phyloP scores from a whole-genome alignment of 768 basidiomycete genomes.

The Serendipita sp. region DNA sequence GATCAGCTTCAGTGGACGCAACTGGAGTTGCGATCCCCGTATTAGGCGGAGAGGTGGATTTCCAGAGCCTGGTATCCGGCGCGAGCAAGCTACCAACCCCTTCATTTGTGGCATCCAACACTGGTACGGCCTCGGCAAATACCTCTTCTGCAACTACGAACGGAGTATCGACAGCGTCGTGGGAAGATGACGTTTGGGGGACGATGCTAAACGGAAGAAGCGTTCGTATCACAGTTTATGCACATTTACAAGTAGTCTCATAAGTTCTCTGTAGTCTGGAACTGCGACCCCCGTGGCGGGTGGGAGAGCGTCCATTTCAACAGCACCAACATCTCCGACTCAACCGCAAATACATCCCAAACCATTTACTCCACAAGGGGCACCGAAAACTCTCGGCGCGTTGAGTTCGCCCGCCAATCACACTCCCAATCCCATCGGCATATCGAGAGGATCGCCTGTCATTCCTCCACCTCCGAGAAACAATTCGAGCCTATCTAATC shows the following conservation, averaged over 20 bases:
- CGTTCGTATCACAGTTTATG: slow-evolving; percentile 12
- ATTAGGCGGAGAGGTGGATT: slow-evolving; percentile 47
- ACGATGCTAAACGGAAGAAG: slow-evolving; percentile 41
- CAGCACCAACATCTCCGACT: background rate
- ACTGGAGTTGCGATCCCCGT: slow-evolving; percentile 16
- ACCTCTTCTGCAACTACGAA: slow-evolving; percentile 10
- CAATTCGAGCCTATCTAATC: background rate
- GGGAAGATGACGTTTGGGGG: slow-evolving; percentile 81
- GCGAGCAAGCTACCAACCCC: slow-evolving; percentile 25
- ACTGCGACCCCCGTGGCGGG: slow-evolving; percentile 11
- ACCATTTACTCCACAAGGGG: background rate
- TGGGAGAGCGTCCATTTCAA: background rate
- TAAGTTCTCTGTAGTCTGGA: slow-evolving; percentile 15
- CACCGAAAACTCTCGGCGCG: background rate
- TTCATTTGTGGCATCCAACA: slow-evolving; percentile 4
- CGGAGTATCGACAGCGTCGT: slow-evolving; percentile 18
- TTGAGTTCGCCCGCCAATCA: background rate
- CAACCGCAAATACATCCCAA: background rate
- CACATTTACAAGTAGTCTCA: background rate
- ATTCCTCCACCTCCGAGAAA: background rate
- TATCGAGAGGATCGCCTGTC: background rate
- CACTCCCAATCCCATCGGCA: background rate
- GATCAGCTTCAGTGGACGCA: slow-evolving; percentile 32
- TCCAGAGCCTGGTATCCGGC: slow-evolving; percentile 58
- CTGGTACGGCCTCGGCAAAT: slow-evolving; percentile 27